Conservation (phyloP, 73 alveolate species). For the Paramecium sexaurelia region DNA sequence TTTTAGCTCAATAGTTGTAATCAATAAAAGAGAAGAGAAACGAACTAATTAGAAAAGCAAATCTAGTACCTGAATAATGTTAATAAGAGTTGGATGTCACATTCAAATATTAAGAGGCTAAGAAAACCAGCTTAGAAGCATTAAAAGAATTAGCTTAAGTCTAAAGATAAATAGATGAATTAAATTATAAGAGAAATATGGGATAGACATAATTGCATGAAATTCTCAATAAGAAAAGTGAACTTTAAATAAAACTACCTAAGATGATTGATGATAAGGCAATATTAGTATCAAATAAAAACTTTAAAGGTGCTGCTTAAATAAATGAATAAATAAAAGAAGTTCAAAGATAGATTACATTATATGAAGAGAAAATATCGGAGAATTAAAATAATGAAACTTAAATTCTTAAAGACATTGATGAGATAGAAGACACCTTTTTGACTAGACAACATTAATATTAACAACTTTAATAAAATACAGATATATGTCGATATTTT, state of each 20-base stretch:
- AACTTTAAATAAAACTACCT: background rate
- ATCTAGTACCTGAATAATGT: conserved; percentile 43
- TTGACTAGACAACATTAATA: background rate
- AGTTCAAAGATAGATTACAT: background rate
- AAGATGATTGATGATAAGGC: conserved; percentile 53
- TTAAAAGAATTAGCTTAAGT: background rate
- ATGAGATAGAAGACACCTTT: background rate
- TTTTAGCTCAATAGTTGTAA: background rate
- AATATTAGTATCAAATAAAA: background rate
- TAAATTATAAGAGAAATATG: conserved; percentile 49
- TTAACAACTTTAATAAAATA: background rate
- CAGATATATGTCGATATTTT: conserved; percentile 35
- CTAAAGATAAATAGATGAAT: conserved; percentile 35
- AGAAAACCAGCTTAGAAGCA: background rate
- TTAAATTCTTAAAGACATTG: conserved; percentile 14
- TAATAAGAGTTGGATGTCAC: conserved; percentile 1
- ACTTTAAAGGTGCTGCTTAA: conserved; percentile 40
- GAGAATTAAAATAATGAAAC: conserved; percentile 15
- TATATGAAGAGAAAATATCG: conserved; percentile 29
- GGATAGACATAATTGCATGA: conserved; percentile 30
- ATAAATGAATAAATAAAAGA: conserved; percentile 49
- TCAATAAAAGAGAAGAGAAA: background rate
- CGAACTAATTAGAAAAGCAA: background rate
- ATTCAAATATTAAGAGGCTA: conserved; percentile 30
- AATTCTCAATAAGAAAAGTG: conserved; percentile 33